Base-by-base conservation (phyloP, 1,284 basidiomycete species). In the Cerioporus squamosus region DNA sequence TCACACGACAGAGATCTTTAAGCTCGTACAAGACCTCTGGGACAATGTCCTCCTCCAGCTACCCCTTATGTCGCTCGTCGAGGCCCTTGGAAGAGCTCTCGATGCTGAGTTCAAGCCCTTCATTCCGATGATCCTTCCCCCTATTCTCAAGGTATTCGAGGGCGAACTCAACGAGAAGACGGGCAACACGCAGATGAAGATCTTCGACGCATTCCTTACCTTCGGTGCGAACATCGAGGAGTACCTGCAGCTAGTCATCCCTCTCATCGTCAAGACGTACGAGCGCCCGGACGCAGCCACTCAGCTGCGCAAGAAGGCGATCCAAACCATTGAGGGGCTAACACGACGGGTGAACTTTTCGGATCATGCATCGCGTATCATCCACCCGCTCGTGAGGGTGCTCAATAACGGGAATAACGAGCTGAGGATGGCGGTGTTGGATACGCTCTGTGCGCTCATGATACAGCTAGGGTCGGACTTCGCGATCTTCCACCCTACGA, bases 21-120 rank as follows among this genome's bases (percentile, higher is more conserved):
- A 77, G 38, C 82, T 97, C 23, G 87, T 97, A 44, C 88, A 86
- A 39, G 94, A 96, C 57, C 87, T 96, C 44, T 98, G 96, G 95
- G 91, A 94, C 45, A 93, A 92, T 64, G 80, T 83, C 3, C 83
- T 88, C 5, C 82, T 99, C 24, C 96, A 98, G 68, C 84, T 97
- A 46, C 95, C 96, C 5, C 91, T 99, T 52, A 95, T 98, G 55
- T 89, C 93, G 26, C 83, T 99, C 26, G 91, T 99, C 31, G 97
- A 99, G 72, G 89, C 95, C 1, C 84, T 98, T n/a, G 96, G 95
- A 1, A 91, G 92, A 68, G 95, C 97, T 0, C 83, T 99, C 20
- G 96, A 98, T 71, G 94, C 96, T 17, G 97, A 99, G 73, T 99
- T 99, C 81, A 97, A 97, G 72, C 95, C 95, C 2, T 98, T 97